phyloP scores from a whole-genome alignment of 2,329 filamentous ascomycete species.

The Teratosphaeria nubilosa region DNA sequence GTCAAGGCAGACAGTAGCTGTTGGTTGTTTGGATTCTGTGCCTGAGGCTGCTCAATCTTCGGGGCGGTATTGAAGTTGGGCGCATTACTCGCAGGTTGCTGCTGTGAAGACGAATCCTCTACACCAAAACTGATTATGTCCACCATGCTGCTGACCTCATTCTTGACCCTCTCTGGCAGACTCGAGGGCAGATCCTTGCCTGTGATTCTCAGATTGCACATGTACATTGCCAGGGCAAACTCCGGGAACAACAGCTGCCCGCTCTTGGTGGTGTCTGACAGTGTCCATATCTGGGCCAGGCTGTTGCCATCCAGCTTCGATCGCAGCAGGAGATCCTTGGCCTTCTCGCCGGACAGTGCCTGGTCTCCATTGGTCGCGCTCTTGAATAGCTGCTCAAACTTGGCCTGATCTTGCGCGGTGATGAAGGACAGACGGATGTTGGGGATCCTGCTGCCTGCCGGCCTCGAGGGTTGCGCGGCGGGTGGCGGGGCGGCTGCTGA shows the following conservation, averaged over 20 bases:
- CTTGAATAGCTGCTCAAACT: constrained; percentile 96
- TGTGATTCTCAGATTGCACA: constrained; percentile 87
- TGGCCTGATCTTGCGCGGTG: constrained; percentile 84
- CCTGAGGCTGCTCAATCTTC: constrained; percentile 40
- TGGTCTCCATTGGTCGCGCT: constrained; percentile 78
- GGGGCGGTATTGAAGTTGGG: constrained; percentile 57
- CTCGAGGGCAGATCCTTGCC: constrained; percentile 66
- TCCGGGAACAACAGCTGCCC: constrained; percentile 95
- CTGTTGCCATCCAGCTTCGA: constrained; percentile 81
- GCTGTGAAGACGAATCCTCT: constrained; percentile 51
- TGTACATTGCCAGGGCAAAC: constrained; percentile 95
- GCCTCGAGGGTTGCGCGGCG: constrained; percentile 49
- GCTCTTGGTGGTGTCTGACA: constrained; percentile 91
- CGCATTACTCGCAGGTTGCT: constrained; percentile 51
- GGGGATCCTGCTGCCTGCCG: constrained; percentile 67
- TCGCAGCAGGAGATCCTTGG: constrained; percentile 75
- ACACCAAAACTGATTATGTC: constrained; percentile 97
- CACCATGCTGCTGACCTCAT: constrained; percentile 98
- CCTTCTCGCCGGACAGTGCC: constrained; percentile 84
- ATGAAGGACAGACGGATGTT: constrained; percentile 94
- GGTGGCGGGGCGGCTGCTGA: constrained; percentile 40
- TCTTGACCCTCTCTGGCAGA: constrained; percentile 79
- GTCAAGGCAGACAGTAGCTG: constrained; percentile 49
- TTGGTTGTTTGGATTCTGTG: constrained; percentile 59
- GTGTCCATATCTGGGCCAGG: constrained; percentile 86